Conservation (phyloP, 345 rosid species). For the Gossypium rotundifolium region DNA sequence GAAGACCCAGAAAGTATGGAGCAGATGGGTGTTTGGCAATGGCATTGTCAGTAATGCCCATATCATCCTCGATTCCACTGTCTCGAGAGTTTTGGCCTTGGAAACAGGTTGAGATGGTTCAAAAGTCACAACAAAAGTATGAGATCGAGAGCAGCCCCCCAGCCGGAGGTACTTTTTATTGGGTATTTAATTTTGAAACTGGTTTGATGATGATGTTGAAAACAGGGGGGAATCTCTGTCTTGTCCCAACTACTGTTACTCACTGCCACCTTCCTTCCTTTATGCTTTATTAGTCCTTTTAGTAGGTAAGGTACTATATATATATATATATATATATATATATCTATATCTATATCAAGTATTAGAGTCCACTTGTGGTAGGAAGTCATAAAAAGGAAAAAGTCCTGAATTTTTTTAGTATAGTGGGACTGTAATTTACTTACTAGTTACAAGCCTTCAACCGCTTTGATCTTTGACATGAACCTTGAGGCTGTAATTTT, state of each 20-base stretch:
- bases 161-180: conserved; percentile 30
- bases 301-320: conserved; percentile 1
- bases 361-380: conserved; percentile 15
- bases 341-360: background rate
- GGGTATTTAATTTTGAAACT: background rate
- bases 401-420: background rate
- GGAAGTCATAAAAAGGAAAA: background rate
- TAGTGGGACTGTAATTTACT: no score
- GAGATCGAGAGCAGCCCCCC: conserved; percentile 35
- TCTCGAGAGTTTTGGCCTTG: conserved; percentile 42
- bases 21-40: conserved; percentile 50
- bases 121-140: conserved; percentile 41
- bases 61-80: conserved; percentile 76
- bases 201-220: conserved; percentile 24
- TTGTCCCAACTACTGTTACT: conserved; percentile 13
- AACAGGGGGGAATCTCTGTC: conserved; percentile 23
- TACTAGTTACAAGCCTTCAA: background rate
- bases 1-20: conserved; percentile 77
- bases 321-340: no score
- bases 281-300: background rate
- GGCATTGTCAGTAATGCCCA: conserved; percentile 79
- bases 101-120: conserved; percentile 41
- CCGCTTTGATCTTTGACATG: background rate
- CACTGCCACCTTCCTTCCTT: background rate
- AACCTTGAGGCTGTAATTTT: no score